Conservation (phyloP, 306 rosid genomes). For the Sophora flavescens region DNA sequence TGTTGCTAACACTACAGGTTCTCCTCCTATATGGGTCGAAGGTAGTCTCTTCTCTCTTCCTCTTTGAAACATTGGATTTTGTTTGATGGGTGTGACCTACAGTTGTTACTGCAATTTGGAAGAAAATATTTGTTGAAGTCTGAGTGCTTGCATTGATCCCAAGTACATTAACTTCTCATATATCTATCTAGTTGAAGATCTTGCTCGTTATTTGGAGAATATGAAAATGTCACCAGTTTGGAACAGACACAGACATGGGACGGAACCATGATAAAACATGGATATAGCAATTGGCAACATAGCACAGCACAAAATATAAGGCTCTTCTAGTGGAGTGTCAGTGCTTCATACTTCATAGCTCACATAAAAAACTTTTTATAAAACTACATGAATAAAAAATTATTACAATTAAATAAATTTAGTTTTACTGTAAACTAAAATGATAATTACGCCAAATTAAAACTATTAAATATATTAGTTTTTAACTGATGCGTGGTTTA, state of each 20-base stretch:
- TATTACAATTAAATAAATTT: not conserved
- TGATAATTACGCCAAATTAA: not conserved
- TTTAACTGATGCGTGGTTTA: not conserved
- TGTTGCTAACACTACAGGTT: conserved; percentile 59
- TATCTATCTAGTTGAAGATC: not conserved
- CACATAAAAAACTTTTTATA: not conserved
- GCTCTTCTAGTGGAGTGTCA: not conserved
- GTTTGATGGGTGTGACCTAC: not conserved
- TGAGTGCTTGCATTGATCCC: conserved; percentile 6
- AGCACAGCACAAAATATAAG: not conserved
- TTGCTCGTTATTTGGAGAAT: not conserved
- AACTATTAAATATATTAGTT: not conserved
- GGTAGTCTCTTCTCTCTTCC: conserved; percentile 47
- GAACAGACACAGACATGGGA: not conserved
- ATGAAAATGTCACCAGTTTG: not conserved
- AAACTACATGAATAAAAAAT: not conserved
- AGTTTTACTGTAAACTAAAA: not conserved
- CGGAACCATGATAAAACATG: not conserved
- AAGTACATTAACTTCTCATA: conserved; percentile 4
- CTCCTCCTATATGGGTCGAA: conserved; percentile 74
- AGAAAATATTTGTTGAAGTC: conserved; percentile 16
- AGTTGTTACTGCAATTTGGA: conserved; percentile 16
- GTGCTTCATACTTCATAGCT: too few relatives aligned
- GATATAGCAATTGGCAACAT: not conserved
- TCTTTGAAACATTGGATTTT: conserved; percentile 1